Evolutionary conservation across 495 filamentous ascomycete species (phyloP), one percentile per base, ranked within the genome.

Genomic region (Amniculicola lignicola): DNA sequence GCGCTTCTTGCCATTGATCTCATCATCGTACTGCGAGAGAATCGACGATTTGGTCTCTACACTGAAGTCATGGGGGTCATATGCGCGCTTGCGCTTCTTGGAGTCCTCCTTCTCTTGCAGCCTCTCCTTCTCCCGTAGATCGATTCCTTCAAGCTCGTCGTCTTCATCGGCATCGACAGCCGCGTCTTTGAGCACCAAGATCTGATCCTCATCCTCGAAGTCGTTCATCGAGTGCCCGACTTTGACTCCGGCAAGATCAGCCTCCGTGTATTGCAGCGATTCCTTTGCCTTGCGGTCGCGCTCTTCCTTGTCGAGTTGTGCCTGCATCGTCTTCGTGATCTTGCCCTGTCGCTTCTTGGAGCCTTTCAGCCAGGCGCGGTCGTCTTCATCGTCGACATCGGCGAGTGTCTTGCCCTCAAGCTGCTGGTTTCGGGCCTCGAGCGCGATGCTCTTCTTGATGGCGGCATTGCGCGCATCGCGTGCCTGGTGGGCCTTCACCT

Each of bases 291-390:
- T 69, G 29, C 70, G 70, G 52, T 85, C 82, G 3, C 79, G 75
- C 69, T 84, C 84, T 21, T 81, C 87, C 19, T 89, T 69, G 70
- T 95, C 90, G 67, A 88, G 79, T 45, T 85, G 87, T 37, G 82
- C 70, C 69, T 87, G 89, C 64, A 80, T 77, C 42, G 82, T 81
- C 62, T 90, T 86, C 55, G 85, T 84, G 36, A 96, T 84, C 74
- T 92, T 86, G 77, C 91, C 95, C 68, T 90, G 85, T 12, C 89
- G 74, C 74, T 94, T 96, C 75, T 95, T 96, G 66, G 88, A 81
- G 60, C 83, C 83, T 63, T 84, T 77, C 51, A 98, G 67, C 92
- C 92, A 98, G 1, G 83, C 75, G 62, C 83, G 86, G 37, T 92
- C 86, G 66, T 95, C 90, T 15, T 90, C 51, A 11, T 79, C 78